Conservation (phyloP, 306 rosid species). For the Abrus precatorius region DNA sequence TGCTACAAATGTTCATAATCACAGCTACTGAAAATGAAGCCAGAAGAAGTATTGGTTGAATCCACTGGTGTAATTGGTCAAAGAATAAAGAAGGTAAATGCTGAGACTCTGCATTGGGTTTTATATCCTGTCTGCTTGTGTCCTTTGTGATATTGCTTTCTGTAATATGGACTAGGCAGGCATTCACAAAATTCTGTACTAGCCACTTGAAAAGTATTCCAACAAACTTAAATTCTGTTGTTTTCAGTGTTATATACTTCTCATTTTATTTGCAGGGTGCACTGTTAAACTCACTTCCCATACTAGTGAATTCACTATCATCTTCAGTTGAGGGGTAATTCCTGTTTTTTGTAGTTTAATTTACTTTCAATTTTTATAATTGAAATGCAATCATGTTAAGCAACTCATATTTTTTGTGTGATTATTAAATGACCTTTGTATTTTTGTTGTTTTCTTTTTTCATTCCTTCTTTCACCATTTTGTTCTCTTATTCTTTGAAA, state of each 20-base stretch:
- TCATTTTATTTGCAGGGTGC: slow-evolving; percentile 68
- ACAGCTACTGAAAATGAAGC: slow-evolving; percentile 75
- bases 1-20: slow-evolving; percentile 41
- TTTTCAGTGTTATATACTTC: slow-evolving; percentile 32
- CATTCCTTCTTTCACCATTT: neutral
- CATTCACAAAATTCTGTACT: slow-evolving; percentile 31
- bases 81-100: slow-evolving; percentile 81
- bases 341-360: slow-evolving; percentile 13
- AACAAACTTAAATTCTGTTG: slow-evolving; percentile 7
- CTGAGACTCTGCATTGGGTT: slow-evolving; percentile 30
- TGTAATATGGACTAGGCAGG: slow-evolving; percentile 11
- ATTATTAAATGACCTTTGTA: neutral
- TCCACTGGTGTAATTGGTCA: slow-evolving; percentile 97
- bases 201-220: slow-evolving; percentile 35
- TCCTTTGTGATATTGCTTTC: slow-evolving; percentile 32
- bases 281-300: slow-evolving; percentile 82
- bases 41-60: slow-evolving; percentile 82
- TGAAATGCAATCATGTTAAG: slow-evolving; percentile 35
- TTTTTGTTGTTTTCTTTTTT: neutral
- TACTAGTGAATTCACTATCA: slow-evolving; percentile 71
- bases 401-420: neutral
- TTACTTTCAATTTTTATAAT: slow-evolving; percentile 2
- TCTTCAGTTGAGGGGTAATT: slow-evolving; percentile 75
- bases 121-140: slow-evolving; percentile 27
- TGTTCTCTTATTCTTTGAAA: slow-evolving; percentile 30